phyloP scores from a whole-genome alignment of 2,329 filamentous ascomycete genomes.

The Cladosporium cucumerinum region DNA sequence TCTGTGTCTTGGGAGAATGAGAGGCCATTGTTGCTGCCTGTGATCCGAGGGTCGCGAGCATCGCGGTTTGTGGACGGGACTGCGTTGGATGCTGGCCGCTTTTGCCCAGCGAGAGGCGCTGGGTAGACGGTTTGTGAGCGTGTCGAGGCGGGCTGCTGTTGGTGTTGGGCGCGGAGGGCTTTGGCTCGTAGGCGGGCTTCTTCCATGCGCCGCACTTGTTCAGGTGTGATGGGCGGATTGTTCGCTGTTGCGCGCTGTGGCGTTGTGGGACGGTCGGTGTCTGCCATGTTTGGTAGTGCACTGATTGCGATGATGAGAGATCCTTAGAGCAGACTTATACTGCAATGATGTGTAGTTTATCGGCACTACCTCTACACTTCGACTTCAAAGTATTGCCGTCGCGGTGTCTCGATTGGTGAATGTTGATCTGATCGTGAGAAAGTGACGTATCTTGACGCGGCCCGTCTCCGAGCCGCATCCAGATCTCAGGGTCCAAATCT shows the following conservation, averaged over 20 bases:
- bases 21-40: conserved; percentile 31
- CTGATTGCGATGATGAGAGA: neutral
- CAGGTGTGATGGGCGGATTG: conserved; percentile 53
- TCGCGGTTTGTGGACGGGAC: conserved; percentile 64
- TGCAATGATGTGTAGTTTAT: neutral
- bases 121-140: conserved; percentile 27
- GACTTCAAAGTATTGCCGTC: neutral
- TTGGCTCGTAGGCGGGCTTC: conserved; percentile 84
- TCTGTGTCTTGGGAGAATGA: conserved; percentile 43
- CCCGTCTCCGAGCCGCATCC: no score
- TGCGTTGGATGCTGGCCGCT: conserved; percentile 59
- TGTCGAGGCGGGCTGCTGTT: conserved; percentile 54
- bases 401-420: neutral
- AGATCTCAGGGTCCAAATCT: neutral
- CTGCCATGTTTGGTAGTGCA: conserved; percentile 26
- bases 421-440: neutral
- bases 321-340: neutral
- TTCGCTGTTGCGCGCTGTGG: conserved; percentile 44
- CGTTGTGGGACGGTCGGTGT: conserved; percentile 44
- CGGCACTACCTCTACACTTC: neutral
- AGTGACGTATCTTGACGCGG: no score
- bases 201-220: conserved; percentile 65
- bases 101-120: conserved; percentile 58
- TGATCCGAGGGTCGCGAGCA: conserved; percentile 51
- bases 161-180: conserved; percentile 59